Conservation (phyloP, 257 asterid species). For the Nicotiana attenuata region DNA sequence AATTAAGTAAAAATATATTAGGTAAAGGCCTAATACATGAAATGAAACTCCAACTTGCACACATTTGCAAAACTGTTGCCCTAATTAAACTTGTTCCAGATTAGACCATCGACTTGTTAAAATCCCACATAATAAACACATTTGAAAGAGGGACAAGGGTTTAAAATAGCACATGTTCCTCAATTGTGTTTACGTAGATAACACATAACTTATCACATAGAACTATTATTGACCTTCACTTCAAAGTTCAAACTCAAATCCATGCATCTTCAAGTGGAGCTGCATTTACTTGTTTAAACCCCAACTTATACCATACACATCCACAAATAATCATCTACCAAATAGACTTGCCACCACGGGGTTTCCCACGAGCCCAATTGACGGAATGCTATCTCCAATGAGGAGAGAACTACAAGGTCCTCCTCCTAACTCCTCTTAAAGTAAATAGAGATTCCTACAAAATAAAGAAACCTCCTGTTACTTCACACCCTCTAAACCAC, state of each 20-base stretch:
- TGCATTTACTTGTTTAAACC: not conserved
- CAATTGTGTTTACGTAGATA: not conserved
- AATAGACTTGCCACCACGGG: not conserved
- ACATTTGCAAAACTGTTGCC: not conserved
- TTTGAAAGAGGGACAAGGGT: not conserved
- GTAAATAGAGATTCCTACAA: not conserved
- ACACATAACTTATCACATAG: not conserved
- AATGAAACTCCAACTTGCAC: slow-evolving; percentile 2
- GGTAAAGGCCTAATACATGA: not conserved
- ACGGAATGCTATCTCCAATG: not conserved
- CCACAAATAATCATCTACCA: not conserved
- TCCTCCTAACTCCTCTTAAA: not conserved
- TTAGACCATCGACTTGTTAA: not conserved
- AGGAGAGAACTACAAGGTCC: not conserved
- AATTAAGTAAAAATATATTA: not conserved
- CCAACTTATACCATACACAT: not conserved
- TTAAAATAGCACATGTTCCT: not conserved
- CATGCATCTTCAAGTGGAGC: not conserved
- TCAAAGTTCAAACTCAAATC: not conserved
- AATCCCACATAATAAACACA: not conserved
- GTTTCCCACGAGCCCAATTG: not conserved
- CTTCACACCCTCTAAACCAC: not conserved
- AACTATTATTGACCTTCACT: not conserved
- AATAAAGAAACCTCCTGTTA: not conserved
- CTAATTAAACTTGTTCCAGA: not conserved